These are phyloP conservation scores for Phytopythium ostracodes DNA, from an alignment of 352 stramenopile genomes.

Conservation along the genomic window DNA sequence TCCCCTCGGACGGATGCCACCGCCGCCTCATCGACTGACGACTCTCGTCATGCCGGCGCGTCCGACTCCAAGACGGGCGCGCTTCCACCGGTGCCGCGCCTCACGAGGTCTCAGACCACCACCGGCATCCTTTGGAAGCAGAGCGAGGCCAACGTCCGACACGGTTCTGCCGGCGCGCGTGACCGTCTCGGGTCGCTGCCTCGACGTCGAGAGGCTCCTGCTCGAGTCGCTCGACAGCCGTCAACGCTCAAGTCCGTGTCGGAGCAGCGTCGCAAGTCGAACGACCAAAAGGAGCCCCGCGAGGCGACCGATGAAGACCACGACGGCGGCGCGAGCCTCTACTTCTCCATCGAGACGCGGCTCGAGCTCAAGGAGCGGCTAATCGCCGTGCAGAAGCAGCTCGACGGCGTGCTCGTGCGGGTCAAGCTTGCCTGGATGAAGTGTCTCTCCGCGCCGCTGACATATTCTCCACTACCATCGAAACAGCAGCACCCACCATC, in stretches of 20 bases:
- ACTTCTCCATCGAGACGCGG: slow-evolving; percentile 59
- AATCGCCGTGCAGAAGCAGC: slow-evolving; percentile 27
- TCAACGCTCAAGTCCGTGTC: neutral
- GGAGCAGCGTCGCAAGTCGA: neutral
- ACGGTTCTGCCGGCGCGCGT: neutral
- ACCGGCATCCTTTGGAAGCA: neutral
- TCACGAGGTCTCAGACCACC: slow-evolving; percentile 4
- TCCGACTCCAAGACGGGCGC: neutral
- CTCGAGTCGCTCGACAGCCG: neutral
- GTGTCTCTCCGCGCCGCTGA: slow-evolving; percentile 25
- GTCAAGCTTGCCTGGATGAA: slow-evolving; percentile 63
- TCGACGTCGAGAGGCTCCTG: neutral
- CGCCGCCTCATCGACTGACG: neutral
- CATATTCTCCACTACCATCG: neutral
- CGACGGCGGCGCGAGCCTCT: slow-evolving; percentile 32
- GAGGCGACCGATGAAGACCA: neutral
- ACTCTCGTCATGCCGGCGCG: neutral
- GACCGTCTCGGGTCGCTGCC: neutral
- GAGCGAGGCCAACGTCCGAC: neutral
- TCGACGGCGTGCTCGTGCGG: slow-evolving; percentile 40
- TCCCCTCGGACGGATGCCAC: neutral
- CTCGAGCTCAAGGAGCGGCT: slow-evolving; percentile 46
- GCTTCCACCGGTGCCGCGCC: neutral
- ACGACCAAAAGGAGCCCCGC: neutral
- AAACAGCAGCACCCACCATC: slow-evolving; percentile 6